These are phyloP conservation scores for Schizothecium vesticola DNA, from an alignment of 495 filamentous ascomycete species.

Conservation along the genomic window DNA sequence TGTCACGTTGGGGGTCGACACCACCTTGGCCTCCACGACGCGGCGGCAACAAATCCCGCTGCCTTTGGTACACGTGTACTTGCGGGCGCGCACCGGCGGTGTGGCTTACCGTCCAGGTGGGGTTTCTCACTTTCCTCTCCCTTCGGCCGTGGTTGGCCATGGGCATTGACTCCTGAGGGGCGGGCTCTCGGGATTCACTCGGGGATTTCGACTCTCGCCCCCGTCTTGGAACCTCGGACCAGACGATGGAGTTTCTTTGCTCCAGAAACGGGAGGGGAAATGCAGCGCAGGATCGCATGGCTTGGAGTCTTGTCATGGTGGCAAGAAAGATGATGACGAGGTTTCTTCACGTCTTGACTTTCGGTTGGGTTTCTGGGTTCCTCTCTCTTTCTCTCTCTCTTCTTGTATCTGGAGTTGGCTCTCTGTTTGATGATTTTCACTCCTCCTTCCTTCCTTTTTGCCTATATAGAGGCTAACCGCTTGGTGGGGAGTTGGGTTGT, in stretches of 20 bases:
- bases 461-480: background rate
- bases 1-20: background rate
- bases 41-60: too few species aligned
- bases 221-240: background rate
- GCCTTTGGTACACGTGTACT: background rate
- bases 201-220: background rate
- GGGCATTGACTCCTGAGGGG: background rate
- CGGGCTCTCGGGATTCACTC: conserved; percentile 3
- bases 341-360: background rate
- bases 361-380: background rate
- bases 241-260: background rate
- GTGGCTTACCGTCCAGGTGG: background rate
- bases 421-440: background rate
- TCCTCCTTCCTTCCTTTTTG: background rate
- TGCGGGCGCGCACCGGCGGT: background rate
- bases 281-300: background rate
- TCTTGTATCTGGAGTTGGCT: background rate
- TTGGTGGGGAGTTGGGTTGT: background rate
- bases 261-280: background rate
- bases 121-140: background rate
- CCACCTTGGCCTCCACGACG: background rate
- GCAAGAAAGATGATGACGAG: background rate
- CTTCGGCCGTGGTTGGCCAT: conserved; percentile 3
- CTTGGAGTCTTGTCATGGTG: background rate
- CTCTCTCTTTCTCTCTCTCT: background rate